A percentile compares a stretch with the other conserved stretches of the same genome.
These are phyloP conservation scores for Arabis hirsuta DNA, from an alignment of 345 rosid genomes.

Conservation along the genomic window DNA sequence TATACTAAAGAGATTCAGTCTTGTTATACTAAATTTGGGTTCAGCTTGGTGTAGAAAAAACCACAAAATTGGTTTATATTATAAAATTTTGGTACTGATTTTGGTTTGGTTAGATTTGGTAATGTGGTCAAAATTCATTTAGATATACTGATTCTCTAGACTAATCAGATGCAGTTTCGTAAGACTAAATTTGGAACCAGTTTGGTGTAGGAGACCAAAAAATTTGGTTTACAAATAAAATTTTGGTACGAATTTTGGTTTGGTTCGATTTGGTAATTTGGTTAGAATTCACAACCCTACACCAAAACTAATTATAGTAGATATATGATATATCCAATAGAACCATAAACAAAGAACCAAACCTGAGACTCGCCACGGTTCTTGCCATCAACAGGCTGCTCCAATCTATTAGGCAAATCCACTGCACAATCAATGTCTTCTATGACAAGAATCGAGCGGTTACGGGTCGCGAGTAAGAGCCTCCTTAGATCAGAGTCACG, in stretches of 20 bases:
- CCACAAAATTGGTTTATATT: not conserved
- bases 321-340: not conserved
- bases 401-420: conserved; percentile 51
- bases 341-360: not conserved
- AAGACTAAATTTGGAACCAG: not conserved
- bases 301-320: not conserved
- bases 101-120: conserved; percentile 25
- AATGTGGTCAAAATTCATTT: not conserved
- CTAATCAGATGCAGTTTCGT: not conserved
- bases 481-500: conserved; percentile 60
- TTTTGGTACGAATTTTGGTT: not conserved
- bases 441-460: conserved; percentile 64
- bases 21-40: not conserved
- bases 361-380: conserved; percentile 46
- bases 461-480: conserved; percentile 52
- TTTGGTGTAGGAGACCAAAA: not conserved
- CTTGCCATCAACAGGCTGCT: conserved; percentile 37
- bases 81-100: not conserved
- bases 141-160: not conserved
- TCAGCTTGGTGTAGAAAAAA: not conserved
- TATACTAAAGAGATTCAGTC: not conserved
- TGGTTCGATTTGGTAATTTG: conserved; percentile 17
- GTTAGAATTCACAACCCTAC: not conserved
- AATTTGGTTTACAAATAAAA: not conserved
- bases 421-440: conserved; percentile 70